A percentile compares a stretch with the other conserved stretches of the same genome.
Conservation (phyloP, 805 yeast species). For the Ogataea pilisensis region DNA sequence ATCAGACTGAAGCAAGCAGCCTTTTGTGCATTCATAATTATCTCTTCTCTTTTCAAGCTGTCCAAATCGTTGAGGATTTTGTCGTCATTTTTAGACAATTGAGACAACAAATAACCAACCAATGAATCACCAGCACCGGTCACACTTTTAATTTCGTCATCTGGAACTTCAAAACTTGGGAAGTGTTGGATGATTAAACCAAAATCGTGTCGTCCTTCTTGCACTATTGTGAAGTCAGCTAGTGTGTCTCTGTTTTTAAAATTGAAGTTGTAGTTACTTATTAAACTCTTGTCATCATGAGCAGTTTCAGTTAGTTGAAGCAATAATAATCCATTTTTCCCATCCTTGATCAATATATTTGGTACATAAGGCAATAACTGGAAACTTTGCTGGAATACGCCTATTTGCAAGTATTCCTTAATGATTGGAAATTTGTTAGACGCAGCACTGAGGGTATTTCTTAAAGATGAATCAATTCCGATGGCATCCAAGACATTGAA, state of each 20-base stretch:
- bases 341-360: slow-evolving; percentile 61
- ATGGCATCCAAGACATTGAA: slow-evolving; percentile 66
- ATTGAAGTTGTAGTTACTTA: slow-evolving; percentile 1
- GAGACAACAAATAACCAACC: slow-evolving; percentile 57
- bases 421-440: slow-evolving; percentile 25
- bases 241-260: slow-evolving; percentile 2
- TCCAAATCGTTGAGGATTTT: slow-evolving; percentile 9
- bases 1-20: slow-evolving; percentile 27
- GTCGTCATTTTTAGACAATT: slow-evolving; percentile 26
- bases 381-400: slow-evolving; percentile 61
- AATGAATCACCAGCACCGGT: slow-evolving; percentile 90
- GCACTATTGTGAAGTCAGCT: slow-evolving; percentile 18
- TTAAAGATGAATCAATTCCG: slow-evolving; percentile 42
- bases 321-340: slow-evolving; percentile 56
- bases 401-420: slow-evolving; percentile 33
- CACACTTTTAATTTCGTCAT: slow-evolving; percentile 50
- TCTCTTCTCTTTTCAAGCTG: slow-evolving; percentile 15
- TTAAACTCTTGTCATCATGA: slow-evolving; percentile 15
- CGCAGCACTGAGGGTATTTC: slow-evolving; percentile 40
- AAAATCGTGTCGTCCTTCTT: slow-evolving; percentile 26
- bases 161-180: slow-evolving; percentile 32
- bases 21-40: slow-evolving; percentile 22
- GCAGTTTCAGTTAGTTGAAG: slow-evolving; percentile 33
- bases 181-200: slow-evolving; percentile 67
- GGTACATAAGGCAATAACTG: slow-evolving; percentile 74